A percentile compares a stretch with the other conserved stretches of the same genome.
Evolutionary conservation across 2,329 filamentous ascomycete species (phyloP).

Genomic region (Rhexocercosporidium sp.): DNA sequence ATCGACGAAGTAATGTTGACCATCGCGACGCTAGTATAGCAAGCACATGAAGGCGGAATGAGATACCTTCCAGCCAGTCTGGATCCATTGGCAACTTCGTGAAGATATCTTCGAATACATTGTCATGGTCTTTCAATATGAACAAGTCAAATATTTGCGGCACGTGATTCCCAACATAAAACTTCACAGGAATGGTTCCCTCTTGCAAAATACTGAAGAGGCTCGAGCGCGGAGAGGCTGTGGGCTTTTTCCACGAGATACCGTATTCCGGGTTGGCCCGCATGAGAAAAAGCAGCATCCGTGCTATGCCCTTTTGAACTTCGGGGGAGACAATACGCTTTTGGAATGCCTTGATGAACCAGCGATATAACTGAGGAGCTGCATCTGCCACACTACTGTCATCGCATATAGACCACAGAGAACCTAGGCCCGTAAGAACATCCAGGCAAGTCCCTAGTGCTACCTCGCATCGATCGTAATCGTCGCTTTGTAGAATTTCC

Average conservation of each 20-base stretch:
- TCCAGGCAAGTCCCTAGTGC: conserved; percentile 71
- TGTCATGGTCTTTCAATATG: conserved; percentile 81
- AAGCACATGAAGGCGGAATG: conserved; percentile 78
- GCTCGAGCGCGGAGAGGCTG: conserved; percentile 63
- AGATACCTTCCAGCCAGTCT: conserved; percentile 80
- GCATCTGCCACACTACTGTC: conserved; percentile 64
- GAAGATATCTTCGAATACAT: conserved; percentile 84
- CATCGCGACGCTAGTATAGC: conserved; percentile 79
- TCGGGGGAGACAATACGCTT: conserved; percentile 72
- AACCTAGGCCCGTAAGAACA: conserved; percentile 59
- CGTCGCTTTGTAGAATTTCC: conserved; percentile 57
- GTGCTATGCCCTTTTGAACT: conserved; percentile 69
- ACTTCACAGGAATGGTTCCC: conserved; percentile 75
- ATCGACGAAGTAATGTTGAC: conserved; percentile 84
- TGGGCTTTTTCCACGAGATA: conserved; percentile 37
- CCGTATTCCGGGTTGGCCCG: conserved; percentile 71
- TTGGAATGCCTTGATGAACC: conserved; percentile 72
- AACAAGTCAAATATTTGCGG: conserved; percentile 80
- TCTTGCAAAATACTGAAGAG: conserved; percentile 74
- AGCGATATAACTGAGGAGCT: conserved; percentile 78
- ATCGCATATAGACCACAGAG: conserved; percentile 33
- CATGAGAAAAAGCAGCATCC: conserved; percentile 73
- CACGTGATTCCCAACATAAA: conserved; percentile 71
- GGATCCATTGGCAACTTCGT: conserved; percentile 75
- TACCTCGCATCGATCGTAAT: conserved; percentile 76